Percentiles rank a stretch among this genome's conserved stretches.
phyloP scores from a whole-genome alignment of 2,329 filamentous ascomycete genomes.

The Claviceps sp. region DNA sequence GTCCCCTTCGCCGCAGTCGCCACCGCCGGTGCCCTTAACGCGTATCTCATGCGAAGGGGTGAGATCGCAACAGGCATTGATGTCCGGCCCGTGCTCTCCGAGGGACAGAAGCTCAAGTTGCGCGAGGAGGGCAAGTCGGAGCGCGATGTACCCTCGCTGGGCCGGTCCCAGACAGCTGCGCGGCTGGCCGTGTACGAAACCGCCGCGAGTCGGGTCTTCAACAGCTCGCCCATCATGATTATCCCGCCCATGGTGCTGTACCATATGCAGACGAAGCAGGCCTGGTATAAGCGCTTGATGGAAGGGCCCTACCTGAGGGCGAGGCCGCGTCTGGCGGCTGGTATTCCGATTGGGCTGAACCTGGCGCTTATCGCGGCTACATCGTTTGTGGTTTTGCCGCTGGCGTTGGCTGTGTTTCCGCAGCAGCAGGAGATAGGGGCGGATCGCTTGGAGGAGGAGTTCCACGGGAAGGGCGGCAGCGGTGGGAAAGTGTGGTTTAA shows the following conservation, averaged over 20 bases:
- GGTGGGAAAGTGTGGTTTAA: conserved; percentile 90
- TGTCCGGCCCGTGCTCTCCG: conserved; percentile 69
- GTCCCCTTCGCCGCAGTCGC: conserved; percentile 95
- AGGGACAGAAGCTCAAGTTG: conserved; percentile 49
- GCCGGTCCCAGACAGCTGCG: conserved; percentile 79
- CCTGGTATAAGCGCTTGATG: conserved; percentile 25
- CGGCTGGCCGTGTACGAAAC: conserved; percentile 86
- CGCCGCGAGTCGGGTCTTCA: conserved; percentile 79
- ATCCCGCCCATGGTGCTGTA: conserved; percentile 80
- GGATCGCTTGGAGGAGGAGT: conserved; percentile 68
- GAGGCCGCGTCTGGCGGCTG: conserved; percentile 49
- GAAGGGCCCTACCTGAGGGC: conserved; percentile 67
- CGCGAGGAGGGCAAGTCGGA: conserved; percentile 46
- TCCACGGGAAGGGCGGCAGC: conserved; percentile 66
- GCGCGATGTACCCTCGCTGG: conserved; percentile 56
- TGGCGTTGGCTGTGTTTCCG: conserved; percentile 85
- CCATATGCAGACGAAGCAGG: conserved; percentile 49
- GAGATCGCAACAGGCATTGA: conserved; percentile 91
- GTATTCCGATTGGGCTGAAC: conserved; percentile 62
- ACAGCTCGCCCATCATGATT: conserved; percentile 95
- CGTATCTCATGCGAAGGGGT: conserved; percentile 93
- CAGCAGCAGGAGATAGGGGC: conserved; percentile 75
- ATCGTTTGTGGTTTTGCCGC: conserved; percentile 74
- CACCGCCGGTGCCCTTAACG: conserved; percentile 80
- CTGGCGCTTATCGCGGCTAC: conserved; percentile 76